A percentile compares a stretch with the other conserved stretches of the same genome.
Evolutionary conservation across 306 rosid genomes (phyloP).

Genomic region (Begonia peltatifolia): DNA sequence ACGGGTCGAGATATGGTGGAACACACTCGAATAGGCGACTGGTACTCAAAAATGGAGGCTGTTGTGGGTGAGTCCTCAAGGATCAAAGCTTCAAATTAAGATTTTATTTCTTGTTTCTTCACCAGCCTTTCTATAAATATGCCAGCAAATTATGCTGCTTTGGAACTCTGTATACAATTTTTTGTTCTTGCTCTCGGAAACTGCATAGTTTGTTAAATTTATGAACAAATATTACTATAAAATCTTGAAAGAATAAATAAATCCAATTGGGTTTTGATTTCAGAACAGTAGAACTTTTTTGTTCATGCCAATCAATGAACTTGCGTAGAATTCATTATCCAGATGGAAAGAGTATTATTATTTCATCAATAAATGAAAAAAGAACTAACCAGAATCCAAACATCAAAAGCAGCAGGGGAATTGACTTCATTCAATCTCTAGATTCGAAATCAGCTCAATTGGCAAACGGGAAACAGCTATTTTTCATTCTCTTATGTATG

Average conservation of each 20-base stretch:
- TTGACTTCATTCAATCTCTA: background rate
- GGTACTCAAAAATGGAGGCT: slow-evolving; percentile 91
- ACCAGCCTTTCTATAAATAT: background rate
- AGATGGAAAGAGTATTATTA: too few species aligned
- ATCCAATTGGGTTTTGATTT: background rate
- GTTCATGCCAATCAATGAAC: background rate
- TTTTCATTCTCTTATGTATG: too few species aligned
- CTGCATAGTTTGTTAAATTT: background rate
- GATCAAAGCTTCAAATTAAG: slow-evolving; percentile 26
- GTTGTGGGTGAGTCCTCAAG: slow-evolving; percentile 60
- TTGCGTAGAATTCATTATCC: too few species aligned
- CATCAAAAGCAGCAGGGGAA: background rate
- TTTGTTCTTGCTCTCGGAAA: background rate
- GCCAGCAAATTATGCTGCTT: too few species aligned
- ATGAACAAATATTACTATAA: background rate
- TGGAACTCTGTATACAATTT: background rate
- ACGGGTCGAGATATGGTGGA: slow-evolving; percentile 96
- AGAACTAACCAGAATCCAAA: background rate
- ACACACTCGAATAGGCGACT: slow-evolving; percentile 81
- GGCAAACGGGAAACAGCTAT: too few species aligned
- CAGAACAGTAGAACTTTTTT: background rate
- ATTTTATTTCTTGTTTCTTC: background rate
- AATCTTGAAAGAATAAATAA: background rate
- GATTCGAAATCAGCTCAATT: background rate
- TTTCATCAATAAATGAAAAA: background rate